These are phyloP conservation scores for Suillus subalutaceus DNA, from an alignment of 768 basidiomycete species.

Conservation along the genomic window DNA sequence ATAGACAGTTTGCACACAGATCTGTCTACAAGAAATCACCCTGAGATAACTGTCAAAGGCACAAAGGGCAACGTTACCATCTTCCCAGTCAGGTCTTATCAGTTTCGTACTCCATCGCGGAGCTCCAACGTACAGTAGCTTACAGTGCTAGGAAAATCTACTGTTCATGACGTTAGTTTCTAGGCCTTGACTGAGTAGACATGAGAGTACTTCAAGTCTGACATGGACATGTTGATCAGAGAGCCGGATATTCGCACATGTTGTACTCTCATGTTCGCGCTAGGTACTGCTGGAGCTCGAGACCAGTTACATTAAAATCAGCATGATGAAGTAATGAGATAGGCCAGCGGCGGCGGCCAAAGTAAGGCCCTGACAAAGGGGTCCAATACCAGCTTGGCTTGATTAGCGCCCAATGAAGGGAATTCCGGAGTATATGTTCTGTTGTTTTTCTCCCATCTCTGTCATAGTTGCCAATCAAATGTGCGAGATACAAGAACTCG, in stretches of 20 bases:
- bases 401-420: neutral
- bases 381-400: neutral
- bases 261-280: neutral
- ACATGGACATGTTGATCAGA: neutral
- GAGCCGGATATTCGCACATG: neutral
- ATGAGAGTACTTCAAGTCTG: neutral
- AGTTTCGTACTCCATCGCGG: neutral
- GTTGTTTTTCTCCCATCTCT: neutral
- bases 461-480: neutral
- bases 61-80: neutral
- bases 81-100: neutral
- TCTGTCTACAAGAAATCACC: constrained; percentile 1
- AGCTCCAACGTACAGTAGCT: neutral
- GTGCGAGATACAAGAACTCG: neutral
- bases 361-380: neutral
- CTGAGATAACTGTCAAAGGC: neutral
- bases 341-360: neutral
- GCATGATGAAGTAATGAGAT: neutral
- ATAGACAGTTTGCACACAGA: constrained; percentile 6
- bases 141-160: neutral
- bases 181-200: neutral
- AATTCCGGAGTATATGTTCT: neutral
- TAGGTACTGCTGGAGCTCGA: neutral
- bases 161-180: neutral
- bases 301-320: neutral